These are phyloP conservation scores for Hydnum rufescens DNA, from an alignment of 768 basidiomycete genomes.

Conservation along the genomic window DNA sequence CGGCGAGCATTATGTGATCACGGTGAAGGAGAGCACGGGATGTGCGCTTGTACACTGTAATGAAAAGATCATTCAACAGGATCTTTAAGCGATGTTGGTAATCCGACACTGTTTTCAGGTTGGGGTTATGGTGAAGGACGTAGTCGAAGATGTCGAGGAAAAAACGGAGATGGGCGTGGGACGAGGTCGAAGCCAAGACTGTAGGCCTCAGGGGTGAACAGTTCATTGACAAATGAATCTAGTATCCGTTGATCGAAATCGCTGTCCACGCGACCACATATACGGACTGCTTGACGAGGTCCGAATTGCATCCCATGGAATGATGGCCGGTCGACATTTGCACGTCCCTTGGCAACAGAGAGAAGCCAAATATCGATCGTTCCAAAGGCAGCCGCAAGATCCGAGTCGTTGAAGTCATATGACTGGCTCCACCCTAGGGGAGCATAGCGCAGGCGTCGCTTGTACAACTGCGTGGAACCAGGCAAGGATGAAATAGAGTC, in stretches of 20 bases:
- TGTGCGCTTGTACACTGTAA: constrained; percentile 71
- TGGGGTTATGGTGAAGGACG: constrained; percentile 79
- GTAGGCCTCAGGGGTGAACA: constrained; percentile 78
- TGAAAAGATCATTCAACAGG: constrained; percentile 72
- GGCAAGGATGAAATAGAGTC: constrained; percentile 86
- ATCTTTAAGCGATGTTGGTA: constrained; percentile 54
- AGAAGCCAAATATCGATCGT: constrained; percentile 87
- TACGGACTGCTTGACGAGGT: constrained; percentile 90
- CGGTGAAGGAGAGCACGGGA: constrained; percentile 76
- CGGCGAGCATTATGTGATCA: constrained; percentile 80
- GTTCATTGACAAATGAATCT: constrained; percentile 76
- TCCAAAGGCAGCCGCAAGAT: constrained; percentile 78
- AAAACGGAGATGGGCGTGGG: constrained; percentile 64
- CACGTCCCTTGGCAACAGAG: constrained; percentile 59
- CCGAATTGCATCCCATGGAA: constrained; percentile 60
- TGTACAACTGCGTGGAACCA: constrained; percentile 99
- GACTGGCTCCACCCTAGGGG: constrained; percentile 93
- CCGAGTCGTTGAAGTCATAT: constrained; percentile 99
- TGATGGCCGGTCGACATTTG: constrained; percentile 89
- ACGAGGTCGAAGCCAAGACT: constrained; percentile 87
- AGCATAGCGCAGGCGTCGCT: constrained; percentile 86
- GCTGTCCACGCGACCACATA: constrained; percentile 81
- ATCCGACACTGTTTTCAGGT: constrained; percentile 62
- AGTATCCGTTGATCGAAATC: constrained; percentile 88
- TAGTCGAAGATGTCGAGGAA: constrained; percentile 99